Base-by-base conservation (phyloP, 768 basidiomycete species). In the Calvatia gigantea region DNA sequence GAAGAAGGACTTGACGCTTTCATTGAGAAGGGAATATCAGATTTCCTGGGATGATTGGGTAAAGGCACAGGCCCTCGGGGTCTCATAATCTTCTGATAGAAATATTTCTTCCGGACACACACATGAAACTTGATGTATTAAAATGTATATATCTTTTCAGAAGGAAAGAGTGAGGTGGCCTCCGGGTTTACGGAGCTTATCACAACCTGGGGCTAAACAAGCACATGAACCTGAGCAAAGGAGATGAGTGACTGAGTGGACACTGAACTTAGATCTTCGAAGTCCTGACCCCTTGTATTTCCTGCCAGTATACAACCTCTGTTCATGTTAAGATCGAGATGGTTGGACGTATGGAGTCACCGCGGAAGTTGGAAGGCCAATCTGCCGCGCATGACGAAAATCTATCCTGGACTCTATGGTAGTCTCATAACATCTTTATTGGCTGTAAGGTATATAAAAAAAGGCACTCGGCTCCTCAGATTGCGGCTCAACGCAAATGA, bases 21-120 rank as follows among this genome's bases (percentile, higher is more conserved):
- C 33, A 77, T 85, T 56, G 73, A 77, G 62, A 75, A 74, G 54
- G 75, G 79, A 1, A 77, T 75, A 56, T 75, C 75, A 0, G 77
- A 78, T 54, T 79, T 73, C 58, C 52, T 71, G 33, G 71, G 70
- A n/a, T 61, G 37, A 56, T 21, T 4, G 19, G 9, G n/a, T 37
- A 14, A 37, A 4, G 2, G 35, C n/a, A 1, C 35, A 15, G 6
- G 35, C n/a, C 12, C 0, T 15, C 1, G n/a, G n/a, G 14, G 7
- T 12, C 12, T 14, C 14, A 0, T 6, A 14, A 37, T 37, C 0
- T 14, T 0, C 14, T 37, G n/a, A n/a, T 37, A n/a, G n/a, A 37
- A n/a, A 0, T 14, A 3, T 6, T 0, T 15, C n/a, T n/a, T n/a
- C n/a, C 14, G 7, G 4, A 2, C n/a, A 15, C n/a, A 4, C 5